Evolutionary conservation across 1,284 basidiomycete species (phyloP), one percentile per base, ranked within the genome.

Genomic region (Tilletia horrida): DNA sequence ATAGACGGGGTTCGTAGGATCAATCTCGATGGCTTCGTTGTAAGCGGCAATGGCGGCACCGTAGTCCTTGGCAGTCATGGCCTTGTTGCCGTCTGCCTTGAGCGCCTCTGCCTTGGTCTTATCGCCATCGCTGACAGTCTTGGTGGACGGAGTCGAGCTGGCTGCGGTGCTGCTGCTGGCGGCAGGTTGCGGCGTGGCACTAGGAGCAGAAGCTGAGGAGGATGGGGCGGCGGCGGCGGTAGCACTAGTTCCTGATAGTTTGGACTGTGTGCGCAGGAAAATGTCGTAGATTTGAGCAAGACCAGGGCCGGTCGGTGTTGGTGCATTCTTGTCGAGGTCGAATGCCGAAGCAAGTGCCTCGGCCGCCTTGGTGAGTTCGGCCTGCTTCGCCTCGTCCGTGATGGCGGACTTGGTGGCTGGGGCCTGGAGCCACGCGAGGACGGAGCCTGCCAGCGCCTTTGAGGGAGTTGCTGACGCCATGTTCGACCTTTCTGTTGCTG

Each of bases 51-150:
- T 92, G 11, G 94, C 94, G 71, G 87, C 88, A 83, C 91, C 88
- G 84, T 91, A 97, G 80, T 96, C 88, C 83, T 95, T 97, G 66
- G 92, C 91, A 43, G 90, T 86, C 84, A 97, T 97, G 47, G 92
- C 92, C 83, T 94, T 94, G 87, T 97, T 97, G 80, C 94, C 94
- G 82, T 89, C 88, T 78, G 93, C 91, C 86, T 97, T 80, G 93
- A 86, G 66, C 81, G 84, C 48, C 86, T 85, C 64, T 45, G 78
- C 76, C 66, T 85, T 92, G 47, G 87, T 88, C 2, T 89, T 88
- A 86, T 89, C 66, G 87, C 88, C 83, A 84, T 86, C 77, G 84
- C 91, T 81, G 87, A 90, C 84, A 25, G 69, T 72, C 42, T 73
- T 71, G 55, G 67, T 65, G 66, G 13, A 16, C 13, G 13, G 9